A percentile compares a stretch with the other conserved stretches of the same genome.
phyloP scores from a whole-genome alignment of 208 protist genomes.

The Cochliopodium minus region DNA sequence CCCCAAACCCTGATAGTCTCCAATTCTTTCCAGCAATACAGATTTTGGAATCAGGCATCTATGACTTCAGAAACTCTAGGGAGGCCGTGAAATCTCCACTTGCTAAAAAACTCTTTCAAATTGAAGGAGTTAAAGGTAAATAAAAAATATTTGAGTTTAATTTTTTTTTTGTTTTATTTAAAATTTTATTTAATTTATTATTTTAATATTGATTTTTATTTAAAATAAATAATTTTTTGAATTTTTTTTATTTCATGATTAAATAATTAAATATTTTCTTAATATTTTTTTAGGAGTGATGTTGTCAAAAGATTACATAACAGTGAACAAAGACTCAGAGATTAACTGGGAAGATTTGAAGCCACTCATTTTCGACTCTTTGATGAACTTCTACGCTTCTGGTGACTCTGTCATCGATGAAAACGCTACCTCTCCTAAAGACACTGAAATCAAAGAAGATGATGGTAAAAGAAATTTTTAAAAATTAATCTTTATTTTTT shows the following conservation, averaged over 20 bases:
- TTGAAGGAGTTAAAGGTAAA: slow-evolving; percentile 15
- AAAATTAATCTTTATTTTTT: no score
- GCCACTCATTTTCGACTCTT: slow-evolving; percentile 7
- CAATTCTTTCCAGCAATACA: slow-evolving; percentile 8
- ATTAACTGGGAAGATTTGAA: slow-evolving; percentile 8
- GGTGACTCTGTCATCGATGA: slow-evolving; percentile 3
- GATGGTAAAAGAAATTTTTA: no score
- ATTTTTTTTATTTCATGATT: no score
- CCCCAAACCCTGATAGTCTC: slow-evolving; percentile 15
- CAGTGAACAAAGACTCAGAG: slow-evolving; percentile 9
- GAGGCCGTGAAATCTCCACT: slow-evolving; percentile 8
- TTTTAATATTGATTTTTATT: no score
- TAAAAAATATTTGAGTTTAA: no score
- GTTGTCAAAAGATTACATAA: slow-evolving; percentile 2
- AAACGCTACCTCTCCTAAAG: slow-evolving; percentile 40
- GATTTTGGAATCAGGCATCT: not conserved
- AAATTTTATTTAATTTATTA: no score
- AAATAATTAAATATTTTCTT: no score
- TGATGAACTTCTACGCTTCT: not conserved
- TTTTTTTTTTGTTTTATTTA: no score
- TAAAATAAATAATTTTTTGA: no score
- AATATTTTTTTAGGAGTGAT: no score
- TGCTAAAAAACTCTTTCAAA: slow-evolving; percentile 15
- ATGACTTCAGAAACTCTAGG: not conserved
- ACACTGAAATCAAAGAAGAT: slow-evolving; percentile 56